Evolutionary conservation across 345 rosid genomes (phyloP), one percentile per base, ranked within the genome.

Genomic region (Fremontodendron californicum): DNA sequence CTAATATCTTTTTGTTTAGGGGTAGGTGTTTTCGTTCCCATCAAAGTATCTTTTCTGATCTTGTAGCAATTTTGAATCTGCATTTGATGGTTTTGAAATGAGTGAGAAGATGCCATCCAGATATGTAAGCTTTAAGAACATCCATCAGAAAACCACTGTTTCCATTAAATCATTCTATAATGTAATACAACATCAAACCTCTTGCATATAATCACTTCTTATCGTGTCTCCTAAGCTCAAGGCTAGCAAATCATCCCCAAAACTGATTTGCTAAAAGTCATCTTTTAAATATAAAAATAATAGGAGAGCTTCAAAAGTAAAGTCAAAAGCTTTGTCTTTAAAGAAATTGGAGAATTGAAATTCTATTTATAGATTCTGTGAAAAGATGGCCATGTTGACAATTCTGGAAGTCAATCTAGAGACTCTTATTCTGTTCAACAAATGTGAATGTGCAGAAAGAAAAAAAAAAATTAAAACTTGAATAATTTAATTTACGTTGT

Each of bases 41-140:
- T 67, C 27, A 33, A 15, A 55, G 83, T 75, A 74, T 74, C 78
- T 57, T 80, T 82, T 64, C 63, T 72, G 45, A 93, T 81, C 88
- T 80, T 89, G 78, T 89, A 93, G 83, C 76, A 84, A 71, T 93
- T 91, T 74, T 88, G 89, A n/a, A 84, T 85, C 98, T 93, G 85
- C 82, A 86, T 77, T 49, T 43, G 40, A 23, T 29, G 27, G 75
- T 33, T 45, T 54, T 45, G 60, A 66, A 43, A 64, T 48, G 37
- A 49, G 21, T 42, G 21, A 66, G 68, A 57, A 39, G 45, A 48
- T 55, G 12, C 2, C 27, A 45, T 71, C 48, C 48, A 33, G 13
- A 66, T 6, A 61, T 19, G 70, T 16, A 35, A 49, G 65, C 35
- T 10, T 39, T 18, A 67, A 35, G 39, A 67, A 58, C 15, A 33